phyloP scores from a whole-genome alignment of 2,329 filamentous ascomycete genomes.

The Furcasterigmium sp. region DNA sequence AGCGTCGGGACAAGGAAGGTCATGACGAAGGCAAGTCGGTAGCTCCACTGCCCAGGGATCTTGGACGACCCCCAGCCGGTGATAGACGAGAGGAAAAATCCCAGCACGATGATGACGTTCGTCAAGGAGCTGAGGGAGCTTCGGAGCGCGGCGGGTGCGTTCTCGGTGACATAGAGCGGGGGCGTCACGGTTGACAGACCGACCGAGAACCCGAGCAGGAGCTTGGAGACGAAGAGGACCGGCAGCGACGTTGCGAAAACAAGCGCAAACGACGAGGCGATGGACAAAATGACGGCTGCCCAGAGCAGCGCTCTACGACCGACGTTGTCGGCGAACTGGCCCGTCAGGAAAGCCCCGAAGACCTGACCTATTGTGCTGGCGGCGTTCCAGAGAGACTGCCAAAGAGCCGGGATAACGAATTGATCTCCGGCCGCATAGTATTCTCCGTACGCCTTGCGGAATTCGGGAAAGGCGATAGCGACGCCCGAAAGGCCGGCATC shows the following conservation, averaged over 20 bases:
- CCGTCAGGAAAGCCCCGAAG: conserved; percentile 18
- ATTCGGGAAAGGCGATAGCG: conserved; percentile 27
- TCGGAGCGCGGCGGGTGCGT: conserved; percentile 19
- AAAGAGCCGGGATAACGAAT: conserved; percentile 26
- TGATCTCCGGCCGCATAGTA: conserved; percentile 22
- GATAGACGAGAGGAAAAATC: conserved; percentile 22
- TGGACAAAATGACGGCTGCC: conserved; percentile 15
- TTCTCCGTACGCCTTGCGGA: conserved; percentile 24
- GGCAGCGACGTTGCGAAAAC: conserved; percentile 20
- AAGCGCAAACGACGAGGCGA: conserved; percentile 19
- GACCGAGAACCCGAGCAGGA: conserved; percentile 18
- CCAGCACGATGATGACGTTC: conserved; percentile 22
- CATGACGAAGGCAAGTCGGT: conserved; percentile 19
- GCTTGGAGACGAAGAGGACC: conserved; percentile 21
- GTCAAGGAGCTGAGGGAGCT: conserved; percentile 20
- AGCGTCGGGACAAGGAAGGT: conserved; percentile 20
- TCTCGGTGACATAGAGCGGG: conserved; percentile 21
- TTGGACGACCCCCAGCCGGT: conserved; percentile 19
- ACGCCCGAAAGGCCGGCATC: conserved; percentile 28
- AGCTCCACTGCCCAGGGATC: conserved; percentile 20
- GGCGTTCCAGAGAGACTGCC: conserved; percentile 31
- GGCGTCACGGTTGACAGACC: conserved; percentile 19
- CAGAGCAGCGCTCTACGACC: conserved; percentile 17
- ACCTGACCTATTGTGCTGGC: conserved; percentile 26
- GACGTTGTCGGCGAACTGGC: conserved; percentile 18